Conservation (phyloP, 805 yeast species). For the Kregervanrija fluxuum region DNA sequence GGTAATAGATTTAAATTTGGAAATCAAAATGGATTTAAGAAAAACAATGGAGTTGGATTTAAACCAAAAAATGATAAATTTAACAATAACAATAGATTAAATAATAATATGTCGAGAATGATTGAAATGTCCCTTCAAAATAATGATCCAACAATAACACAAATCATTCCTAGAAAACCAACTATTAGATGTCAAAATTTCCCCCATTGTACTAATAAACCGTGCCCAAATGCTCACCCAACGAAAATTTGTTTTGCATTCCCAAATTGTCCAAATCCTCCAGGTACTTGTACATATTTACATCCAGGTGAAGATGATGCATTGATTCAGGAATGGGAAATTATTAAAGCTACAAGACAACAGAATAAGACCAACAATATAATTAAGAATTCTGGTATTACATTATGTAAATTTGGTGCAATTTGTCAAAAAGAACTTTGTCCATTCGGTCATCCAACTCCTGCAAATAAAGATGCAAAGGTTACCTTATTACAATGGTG, state of each 20-base stretch:
- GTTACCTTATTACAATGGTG: slow-evolving; percentile 73
- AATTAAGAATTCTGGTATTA: slow-evolving; percentile 33
- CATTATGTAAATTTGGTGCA: slow-evolving; percentile 69
- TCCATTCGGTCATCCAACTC: slow-evolving; percentile 90
- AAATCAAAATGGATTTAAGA: slow-evolving; percentile 1
- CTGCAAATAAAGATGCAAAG: slow-evolving; percentile 67
- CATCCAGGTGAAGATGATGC: slow-evolving; percentile 84
- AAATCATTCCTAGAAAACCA: slow-evolving; percentile 41
- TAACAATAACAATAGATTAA: slow-evolving; percentile 4
- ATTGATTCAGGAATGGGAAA: slow-evolving; percentile 60
- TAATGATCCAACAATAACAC: slow-evolving; percentile 20
- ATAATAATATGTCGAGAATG: slow-evolving; percentile 8
- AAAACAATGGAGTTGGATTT: too few relatives aligned
- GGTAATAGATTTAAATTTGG: not conserved
- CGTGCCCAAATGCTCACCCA: slow-evolving; percentile 77
- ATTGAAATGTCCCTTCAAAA: slow-evolving; percentile 29
- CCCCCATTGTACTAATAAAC: slow-evolving; percentile 61
- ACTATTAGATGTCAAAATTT: slow-evolving; percentile 60
- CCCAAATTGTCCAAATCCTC: slow-evolving; percentile 71
- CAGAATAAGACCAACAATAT: slow-evolving; percentile 11
- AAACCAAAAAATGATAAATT: slow-evolving; percentile 1
- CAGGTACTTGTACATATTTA: slow-evolving; percentile 75
- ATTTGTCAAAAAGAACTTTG: slow-evolving; percentile 72
- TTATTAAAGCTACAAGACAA: slow-evolving; percentile 33
- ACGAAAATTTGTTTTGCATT: slow-evolving; percentile 64